Conservation (phyloP, 1,139 yeast genomes). For the Hemisphaericaspora xylanilytica region DNA sequence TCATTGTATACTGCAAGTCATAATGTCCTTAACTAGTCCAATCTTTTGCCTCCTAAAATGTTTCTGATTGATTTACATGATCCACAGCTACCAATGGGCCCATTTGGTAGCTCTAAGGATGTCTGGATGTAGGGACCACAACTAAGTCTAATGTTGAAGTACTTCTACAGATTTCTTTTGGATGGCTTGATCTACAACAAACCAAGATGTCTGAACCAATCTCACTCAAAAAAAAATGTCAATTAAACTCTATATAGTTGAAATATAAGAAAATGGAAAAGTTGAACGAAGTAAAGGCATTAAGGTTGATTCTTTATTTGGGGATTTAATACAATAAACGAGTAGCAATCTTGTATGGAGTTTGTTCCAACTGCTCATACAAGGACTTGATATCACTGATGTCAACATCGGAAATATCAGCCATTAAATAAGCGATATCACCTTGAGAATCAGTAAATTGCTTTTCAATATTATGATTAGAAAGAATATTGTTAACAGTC, state of each 20-base stretch:
- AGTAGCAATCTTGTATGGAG: constrained; percentile 88
- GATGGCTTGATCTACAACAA: background rate
- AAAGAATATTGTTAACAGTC: constrained; percentile 93
- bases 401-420: constrained; percentile 89
- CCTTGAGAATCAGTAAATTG: constrained; percentile 97
- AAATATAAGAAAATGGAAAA: background rate
- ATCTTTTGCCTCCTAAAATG: too few relatives aligned
- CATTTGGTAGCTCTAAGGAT: too few relatives aligned
- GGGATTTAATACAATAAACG: constrained; percentile 71
- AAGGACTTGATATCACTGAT: constrained; percentile 78
- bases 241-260: background rate
- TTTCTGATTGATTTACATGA: too few relatives aligned
- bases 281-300: background rate
- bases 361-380: constrained; percentile 82
- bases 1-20: too few relatives aligned
- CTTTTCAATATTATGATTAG: constrained; percentile 94
- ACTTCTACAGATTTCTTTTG: too few relatives aligned
- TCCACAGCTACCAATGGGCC: too few relatives aligned
- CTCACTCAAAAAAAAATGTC: background rate
- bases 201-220: too few relatives aligned
- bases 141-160: too few relatives aligned
- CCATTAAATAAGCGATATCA: constrained; percentile 96
- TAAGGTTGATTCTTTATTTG: background rate
- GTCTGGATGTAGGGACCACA: too few relatives aligned
- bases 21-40: too few relatives aligned